Conservation (phyloP, 2,329 filamentous ascomycete genomes). For the Aspergillus sp. region DNA sequence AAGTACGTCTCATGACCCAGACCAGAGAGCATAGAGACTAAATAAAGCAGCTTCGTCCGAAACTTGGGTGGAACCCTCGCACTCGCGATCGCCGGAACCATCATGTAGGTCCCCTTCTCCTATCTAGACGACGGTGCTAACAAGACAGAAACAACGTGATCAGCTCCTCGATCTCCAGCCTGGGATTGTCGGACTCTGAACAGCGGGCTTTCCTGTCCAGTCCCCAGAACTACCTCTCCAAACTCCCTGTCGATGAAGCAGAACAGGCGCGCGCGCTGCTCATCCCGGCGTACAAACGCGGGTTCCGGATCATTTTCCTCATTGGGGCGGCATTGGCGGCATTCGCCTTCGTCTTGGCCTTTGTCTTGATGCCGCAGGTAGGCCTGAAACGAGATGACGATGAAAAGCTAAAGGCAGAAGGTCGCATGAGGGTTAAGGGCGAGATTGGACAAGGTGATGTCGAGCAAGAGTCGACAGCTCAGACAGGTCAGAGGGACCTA, state of each 20-base stretch:
- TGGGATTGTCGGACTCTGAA: conserved; percentile 20
- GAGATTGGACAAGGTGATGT: conserved; percentile 15
- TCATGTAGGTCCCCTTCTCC: conserved; percentile 30
- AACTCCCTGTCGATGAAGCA: conserved; percentile 21
- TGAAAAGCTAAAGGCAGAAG: conserved; percentile 29
- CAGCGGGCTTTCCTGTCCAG: conserved; percentile 28
- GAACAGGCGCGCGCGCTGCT: conserved; percentile 26
- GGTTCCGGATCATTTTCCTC: conserved; percentile 41
- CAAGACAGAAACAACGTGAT: conserved; percentile 30
- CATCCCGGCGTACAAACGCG: conserved; percentile 35
- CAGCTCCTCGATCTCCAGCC: conserved; percentile 21
- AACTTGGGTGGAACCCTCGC: conserved; percentile 43
- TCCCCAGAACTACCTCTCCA: conserved; percentile 28
- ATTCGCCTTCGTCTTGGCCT: conserved; percentile 32
- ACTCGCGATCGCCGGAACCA: conserved; percentile 39
- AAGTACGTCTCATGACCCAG: conserved; percentile 21
- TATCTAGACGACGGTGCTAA: background rate
- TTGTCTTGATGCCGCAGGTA: conserved; percentile 38
- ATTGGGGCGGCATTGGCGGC: conserved; percentile 36
- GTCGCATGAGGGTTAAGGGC: conserved; percentile 17
- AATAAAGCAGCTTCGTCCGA: conserved; percentile 34
- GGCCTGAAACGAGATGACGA: conserved; percentile 27
- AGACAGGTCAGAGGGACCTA: background rate
- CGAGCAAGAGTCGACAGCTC: background rate
- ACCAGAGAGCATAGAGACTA: background rate